Evolutionary conservation across 192 early-diverging fungal species (phyloP).

Genomic region (Polychytrium aggregatum): DNA sequence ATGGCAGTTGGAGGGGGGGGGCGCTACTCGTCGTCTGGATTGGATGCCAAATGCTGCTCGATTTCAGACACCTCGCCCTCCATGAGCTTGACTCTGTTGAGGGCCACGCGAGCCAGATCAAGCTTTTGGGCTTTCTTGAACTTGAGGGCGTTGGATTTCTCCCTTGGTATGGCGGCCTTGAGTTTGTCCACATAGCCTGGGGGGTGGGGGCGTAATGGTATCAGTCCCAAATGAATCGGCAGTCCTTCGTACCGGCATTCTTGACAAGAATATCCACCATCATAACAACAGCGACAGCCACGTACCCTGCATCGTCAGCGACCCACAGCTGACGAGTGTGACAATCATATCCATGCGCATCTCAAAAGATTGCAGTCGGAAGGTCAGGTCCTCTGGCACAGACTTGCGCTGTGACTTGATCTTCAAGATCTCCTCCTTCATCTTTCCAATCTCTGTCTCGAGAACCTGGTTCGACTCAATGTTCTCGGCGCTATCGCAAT

Average conservation of each 20-base stretch:
- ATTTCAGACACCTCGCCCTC: slow-evolving; percentile 65
- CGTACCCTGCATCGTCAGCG: slow-evolving; percentile 52
- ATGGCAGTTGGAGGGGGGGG: too few species aligned
- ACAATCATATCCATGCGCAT: slow-evolving; percentile 66
- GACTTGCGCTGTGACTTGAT: slow-evolving; percentile 26
- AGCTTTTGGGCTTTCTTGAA: slow-evolving; percentile 57
- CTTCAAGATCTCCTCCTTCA: slow-evolving; percentile 33
- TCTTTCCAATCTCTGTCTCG: slow-evolving; percentile 46
- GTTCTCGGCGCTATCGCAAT: slow-evolving; percentile 44
- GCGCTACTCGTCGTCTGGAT: too few species aligned
- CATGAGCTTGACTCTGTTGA: slow-evolving; percentile 64
- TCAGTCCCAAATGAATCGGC: too few species aligned
- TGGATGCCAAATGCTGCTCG: too few species aligned
- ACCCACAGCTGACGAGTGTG: slow-evolving; percentile 56
- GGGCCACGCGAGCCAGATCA: slow-evolving; percentile 54
- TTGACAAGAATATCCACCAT: too few species aligned
- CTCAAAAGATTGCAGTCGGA: slow-evolving; percentile 53
- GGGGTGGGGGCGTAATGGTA: too few species aligned
- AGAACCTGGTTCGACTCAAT: slow-evolving; percentile 67
- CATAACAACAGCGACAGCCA: slow-evolving; percentile 3
- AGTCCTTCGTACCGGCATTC: too few species aligned
- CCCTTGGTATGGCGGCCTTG: slow-evolving; percentile 40
- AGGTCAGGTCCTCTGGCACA: slow-evolving; percentile 48
- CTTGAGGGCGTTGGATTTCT: slow-evolving; percentile 48
- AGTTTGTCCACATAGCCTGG: slow-evolving; percentile 48